Base-by-base conservation (phyloP, 2,329 filamentous ascomycete species). In the Keithomyces neogunnii region DNA sequence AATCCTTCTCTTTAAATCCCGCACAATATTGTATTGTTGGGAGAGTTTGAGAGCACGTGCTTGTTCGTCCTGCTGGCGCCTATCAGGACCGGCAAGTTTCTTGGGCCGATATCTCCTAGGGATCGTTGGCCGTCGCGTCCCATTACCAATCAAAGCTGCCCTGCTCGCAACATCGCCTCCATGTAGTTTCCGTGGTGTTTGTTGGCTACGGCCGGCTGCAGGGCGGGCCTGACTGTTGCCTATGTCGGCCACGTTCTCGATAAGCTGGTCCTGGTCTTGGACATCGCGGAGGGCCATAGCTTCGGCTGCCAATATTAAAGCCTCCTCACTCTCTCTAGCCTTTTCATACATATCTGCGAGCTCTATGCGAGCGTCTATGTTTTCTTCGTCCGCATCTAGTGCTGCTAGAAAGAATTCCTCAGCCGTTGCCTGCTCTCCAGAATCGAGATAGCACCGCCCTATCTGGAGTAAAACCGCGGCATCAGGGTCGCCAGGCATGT, bases 311-410 rank as follows among this genome's bases (percentile, higher is more conserved):
- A 90, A 80, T 53, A 86, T 83, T 53, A 90, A 80, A 1, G 90
- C 90, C 60, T 89, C 82, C 60, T 90, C 86, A 28, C 80, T 82
- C 69, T 85, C 81, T 55, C 84, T 84, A 44, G 79, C 78, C 56
- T 78, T 82, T 64, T 95, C 89, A 62, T 95, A 96, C 66, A 96
- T 81, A 60, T 87, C 90, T 10, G 89, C 89, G 8, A 96, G 74
- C 59, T 89, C 82, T 32, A 88, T 82, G 39, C 89, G 84, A 39
- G 89, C 88, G 55, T 90, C 85, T 46, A 92, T 82, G 52, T 86
- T 84, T 40, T 81, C 74, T 44, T 83, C 73, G 55, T 95, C 86
- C 53, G 82, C 77, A 48, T 89, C 81, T 38, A 89, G 82, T 9
- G 91, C 82, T 2, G 81, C 81, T 29, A 89, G 77, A 60, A 91